Evolutionary conservation across 768 basidiomycete species (phyloP), one percentile per base, ranked within the genome.

Genomic region (Mycena epipterygia): DNA sequence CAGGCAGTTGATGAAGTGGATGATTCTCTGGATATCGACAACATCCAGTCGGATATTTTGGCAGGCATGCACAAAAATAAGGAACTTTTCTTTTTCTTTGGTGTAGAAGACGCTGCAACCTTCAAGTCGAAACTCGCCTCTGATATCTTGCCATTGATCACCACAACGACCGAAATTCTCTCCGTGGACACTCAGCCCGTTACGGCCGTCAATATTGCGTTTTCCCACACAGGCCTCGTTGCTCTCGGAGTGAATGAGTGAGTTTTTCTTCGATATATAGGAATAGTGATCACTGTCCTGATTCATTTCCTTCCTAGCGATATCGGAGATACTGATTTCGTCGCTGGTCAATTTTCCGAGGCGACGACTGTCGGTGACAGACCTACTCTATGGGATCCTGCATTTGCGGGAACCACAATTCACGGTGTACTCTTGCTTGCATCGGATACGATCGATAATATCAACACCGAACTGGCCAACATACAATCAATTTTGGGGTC

Each of bases 31-130:
- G 29, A 49, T 14, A 5, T 49, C 5, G 23, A 23, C 27, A 14
- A 49, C 25, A 49, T 49, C 13, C 48, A 49, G 27, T 25, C 25
- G 12, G 32, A 55, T 14, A 11, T 55, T 13, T 29, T 49, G 48
- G 27, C 27, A 49, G 13, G 71, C 16, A 72, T 72, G 71, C 32
- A 42, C 17, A 72, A 72, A 56, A 68, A 64, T 46, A 68, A 59
- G n/a, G 71, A 68, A 37, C 62, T 68, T 1, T 68, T 72, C 21
- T 64, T 42, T 19, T 72, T 72, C 62, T 72, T 72, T 49, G 14
- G 46, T 9, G 64, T 68, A 33, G 5, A 35, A 5, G 32, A 67
- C 16, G 37, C 49, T 19, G 23, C 35, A 3, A 29, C 35, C 27
- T 63, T 63, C 61, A 63, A 63, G 49, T 1, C 48, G 13, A 51